Conservation (phyloP, 805 yeast species). For the Cyberlindnera sargentensis region DNA sequence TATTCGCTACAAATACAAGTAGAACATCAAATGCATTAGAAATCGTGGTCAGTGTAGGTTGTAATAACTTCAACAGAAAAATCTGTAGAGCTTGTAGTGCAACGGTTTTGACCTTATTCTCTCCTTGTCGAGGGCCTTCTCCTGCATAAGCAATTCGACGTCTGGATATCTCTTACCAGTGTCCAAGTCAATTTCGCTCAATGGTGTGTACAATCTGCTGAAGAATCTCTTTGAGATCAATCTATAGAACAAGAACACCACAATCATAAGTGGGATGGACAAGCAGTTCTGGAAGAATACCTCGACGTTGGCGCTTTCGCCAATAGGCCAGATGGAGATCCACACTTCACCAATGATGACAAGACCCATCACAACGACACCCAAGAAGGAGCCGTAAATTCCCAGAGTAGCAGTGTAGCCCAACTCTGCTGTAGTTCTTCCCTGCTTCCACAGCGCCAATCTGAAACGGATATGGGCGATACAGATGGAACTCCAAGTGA, state of each 20-base stretch:
- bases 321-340: slow-evolving; percentile 70
- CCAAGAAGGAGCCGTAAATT: slow-evolving; percentile 57
- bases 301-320: slow-evolving; percentile 22
- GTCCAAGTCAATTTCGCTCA: slow-evolving; percentile 49
- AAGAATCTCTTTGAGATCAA: slow-evolving; percentile 31
- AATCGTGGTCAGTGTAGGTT: too few relatives aligned
- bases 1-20: too few relatives aligned
- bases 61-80: slow-evolving; percentile 37
- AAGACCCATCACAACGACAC: slow-evolving; percentile 46
- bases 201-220: slow-evolving; percentile 33
- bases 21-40: too few relatives aligned
- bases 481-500: slow-evolving; percentile 59
- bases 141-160: slow-evolving; percentile 46
- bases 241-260: slow-evolving; percentile 25
- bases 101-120: slow-evolving; percentile 37
- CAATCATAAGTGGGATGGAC: slow-evolving; percentile 31
- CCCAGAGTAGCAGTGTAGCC: slow-evolving; percentile 64
- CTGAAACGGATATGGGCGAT: slow-evolving; percentile 58
- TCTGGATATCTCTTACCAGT: slow-evolving; percentile 62
- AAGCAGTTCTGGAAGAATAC: slow-evolving; percentile 35
- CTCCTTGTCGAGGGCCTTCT: slow-evolving; percentile 48
- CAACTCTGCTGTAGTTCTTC: slow-evolving; percentile 61
- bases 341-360: slow-evolving; percentile 75
- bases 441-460: slow-evolving; percentile 54
- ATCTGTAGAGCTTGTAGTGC: slow-evolving; percentile 41